These are phyloP conservation scores for Microcyclospora tardicrescens DNA, from an alignment of 2,329 filamentous ascomycete genomes.

Conservation along the genomic window DNA sequence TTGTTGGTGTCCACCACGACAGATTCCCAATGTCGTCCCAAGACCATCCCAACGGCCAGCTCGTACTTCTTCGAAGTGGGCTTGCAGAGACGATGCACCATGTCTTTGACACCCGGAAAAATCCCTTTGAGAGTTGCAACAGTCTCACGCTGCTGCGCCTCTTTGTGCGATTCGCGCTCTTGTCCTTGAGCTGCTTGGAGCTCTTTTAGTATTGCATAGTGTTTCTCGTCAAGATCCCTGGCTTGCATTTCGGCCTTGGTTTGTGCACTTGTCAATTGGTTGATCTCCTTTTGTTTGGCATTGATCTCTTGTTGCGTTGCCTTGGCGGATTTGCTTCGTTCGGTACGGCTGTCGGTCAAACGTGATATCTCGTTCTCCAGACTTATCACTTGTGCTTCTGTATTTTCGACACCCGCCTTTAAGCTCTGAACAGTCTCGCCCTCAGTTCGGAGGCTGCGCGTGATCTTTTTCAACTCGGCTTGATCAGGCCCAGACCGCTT, in stretches of 20 bases:
- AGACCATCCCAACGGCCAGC: conserved; percentile 79
- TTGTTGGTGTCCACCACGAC: conserved; percentile 93
- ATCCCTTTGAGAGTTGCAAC: conserved; percentile 78
- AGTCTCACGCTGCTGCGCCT: conserved; percentile 66
- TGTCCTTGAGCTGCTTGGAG: conserved; percentile 78
- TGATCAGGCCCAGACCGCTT: conserved; percentile 70
- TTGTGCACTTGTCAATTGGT: conserved; percentile 71
- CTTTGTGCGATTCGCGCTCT: conserved; percentile 71
- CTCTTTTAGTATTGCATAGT: conserved; percentile 67
- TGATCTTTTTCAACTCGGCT: conserved; percentile 71
- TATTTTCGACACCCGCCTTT: conserved; percentile 72
- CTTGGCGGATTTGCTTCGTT: conserved; percentile 50
- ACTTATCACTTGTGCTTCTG: conserved; percentile 60
- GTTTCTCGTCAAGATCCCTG: conserved; percentile 83
- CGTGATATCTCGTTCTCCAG: conserved; percentile 57
- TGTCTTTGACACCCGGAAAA: conserved; percentile 81
- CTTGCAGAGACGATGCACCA: conserved; percentile 81
- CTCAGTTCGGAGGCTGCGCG: conserved; percentile 79
- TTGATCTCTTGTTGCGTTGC: conserved; percentile 62
- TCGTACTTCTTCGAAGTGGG: conserved; percentile 96
- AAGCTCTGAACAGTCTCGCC: conserved; percentile 82
- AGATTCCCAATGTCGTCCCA: conserved; percentile 86
- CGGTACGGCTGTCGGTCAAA: conserved; percentile 54
- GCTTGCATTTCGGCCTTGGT: conserved; percentile 67
- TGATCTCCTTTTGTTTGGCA: conserved; percentile 79